phyloP scores from a whole-genome alignment of 768 basidiomycete genomes.

The Mycena latifolia region DNA sequence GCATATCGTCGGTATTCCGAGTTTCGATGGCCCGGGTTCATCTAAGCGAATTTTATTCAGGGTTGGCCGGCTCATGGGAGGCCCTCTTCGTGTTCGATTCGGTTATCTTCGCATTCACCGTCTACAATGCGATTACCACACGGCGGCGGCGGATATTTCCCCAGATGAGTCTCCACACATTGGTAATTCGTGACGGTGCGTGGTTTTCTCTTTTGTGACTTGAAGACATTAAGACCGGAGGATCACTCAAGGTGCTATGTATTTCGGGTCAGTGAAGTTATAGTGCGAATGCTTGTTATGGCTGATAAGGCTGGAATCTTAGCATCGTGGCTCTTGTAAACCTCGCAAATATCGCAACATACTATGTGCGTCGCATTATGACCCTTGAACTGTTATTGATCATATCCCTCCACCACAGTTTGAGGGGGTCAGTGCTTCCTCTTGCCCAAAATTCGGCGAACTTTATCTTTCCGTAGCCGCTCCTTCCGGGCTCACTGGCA shows the following conservation, averaged over 20 bases:
- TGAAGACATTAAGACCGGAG: neutral
- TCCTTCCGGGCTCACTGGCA: neutral
- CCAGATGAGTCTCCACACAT: neutral
- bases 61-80: slow-evolving; percentile 18
- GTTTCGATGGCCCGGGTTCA: too few species aligned
- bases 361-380: slow-evolving; percentile 24
- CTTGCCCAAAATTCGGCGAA: too few species aligned
- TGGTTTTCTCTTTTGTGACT: neutral
- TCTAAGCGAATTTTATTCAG: neutral
- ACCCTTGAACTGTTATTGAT: too few species aligned
- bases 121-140: slow-evolving; percentile 29
- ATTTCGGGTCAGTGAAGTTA: slow-evolving; percentile 2
- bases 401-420: too few species aligned
- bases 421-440: too few species aligned
- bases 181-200: neutral
- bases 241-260: slow-evolving; percentile 1
- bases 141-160: neutral
- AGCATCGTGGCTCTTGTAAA: slow-evolving; percentile 14
- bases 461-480: too few species aligned
- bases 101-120: slow-evolving; percentile 5
- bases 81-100: slow-evolving; percentile 41
- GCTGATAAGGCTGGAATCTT: neutral
- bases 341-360: slow-evolving; percentile 13
- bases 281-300: too few species aligned
- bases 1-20: slow-evolving; percentile 10